Conservation (phyloP, 2,329 filamentous ascomycete genomes). For the Ophiostoma angusticollis region DNA sequence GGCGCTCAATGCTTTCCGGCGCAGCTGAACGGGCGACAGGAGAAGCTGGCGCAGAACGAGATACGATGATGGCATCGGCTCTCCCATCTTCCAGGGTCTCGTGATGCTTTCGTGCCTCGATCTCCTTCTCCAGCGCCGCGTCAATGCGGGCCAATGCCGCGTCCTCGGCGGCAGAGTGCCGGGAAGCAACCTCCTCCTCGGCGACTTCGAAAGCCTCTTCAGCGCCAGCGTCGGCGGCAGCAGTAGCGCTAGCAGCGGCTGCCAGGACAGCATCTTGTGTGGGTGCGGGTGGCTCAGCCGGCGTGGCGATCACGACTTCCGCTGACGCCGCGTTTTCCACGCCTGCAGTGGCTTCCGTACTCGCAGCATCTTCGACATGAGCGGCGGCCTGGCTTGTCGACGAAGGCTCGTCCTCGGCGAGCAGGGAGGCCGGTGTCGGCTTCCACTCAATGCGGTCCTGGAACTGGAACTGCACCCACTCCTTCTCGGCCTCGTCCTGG, state of each 20-base stretch:
- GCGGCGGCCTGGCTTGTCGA: conserved; percentile 21
- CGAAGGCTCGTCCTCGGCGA: conserved; percentile 29
- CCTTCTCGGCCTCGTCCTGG: conserved; percentile 54
- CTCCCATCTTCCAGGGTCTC: conserved; percentile 32
- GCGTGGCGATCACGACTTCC: no score
- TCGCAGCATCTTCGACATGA: conserved; percentile 19
- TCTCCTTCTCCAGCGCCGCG: conserved; percentile 70
- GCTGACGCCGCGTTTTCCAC: no score
- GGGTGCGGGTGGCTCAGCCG: no score
- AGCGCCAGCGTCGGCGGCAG: background rate
- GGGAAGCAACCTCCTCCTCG: background rate
- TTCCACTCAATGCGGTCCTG: conserved; percentile 85
- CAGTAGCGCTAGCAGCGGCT: background rate
- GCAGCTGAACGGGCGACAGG: conserved; percentile 31
- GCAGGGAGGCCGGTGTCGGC: conserved; percentile 40
- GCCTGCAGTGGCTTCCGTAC: background rate
- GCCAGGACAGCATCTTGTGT: no score
- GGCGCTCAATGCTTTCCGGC: conserved; percentile 36
- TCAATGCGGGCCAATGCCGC: conserved; percentile 69
- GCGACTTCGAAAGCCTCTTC: background rate
- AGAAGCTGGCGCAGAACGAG: conserved; percentile 27
- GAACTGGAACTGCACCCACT: conserved; percentile 89
- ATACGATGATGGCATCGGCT: conserved; percentile 26
- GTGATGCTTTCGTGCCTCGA: conserved; percentile 39
- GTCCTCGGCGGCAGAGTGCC: conserved; percentile 23